A percentile compares a stretch with the other conserved stretches of the same genome.
phyloP scores from a whole-genome alignment of 2,329 filamentous ascomycete genomes.

The Laburnicola sp. region DNA sequence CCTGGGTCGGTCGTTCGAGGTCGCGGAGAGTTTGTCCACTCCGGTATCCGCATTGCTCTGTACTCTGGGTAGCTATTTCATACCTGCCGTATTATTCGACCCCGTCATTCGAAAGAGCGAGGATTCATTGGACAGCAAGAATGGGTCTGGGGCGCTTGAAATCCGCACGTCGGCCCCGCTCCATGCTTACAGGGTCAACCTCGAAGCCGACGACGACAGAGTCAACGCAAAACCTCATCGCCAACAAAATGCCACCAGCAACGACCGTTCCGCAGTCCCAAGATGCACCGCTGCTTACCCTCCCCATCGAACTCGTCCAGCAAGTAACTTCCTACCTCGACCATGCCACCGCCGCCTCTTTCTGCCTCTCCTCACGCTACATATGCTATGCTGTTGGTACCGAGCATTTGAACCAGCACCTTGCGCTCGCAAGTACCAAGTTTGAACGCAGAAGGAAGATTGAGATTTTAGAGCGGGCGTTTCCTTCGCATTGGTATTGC shows the following conservation, averaged over 20 bases:
- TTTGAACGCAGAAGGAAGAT: constrained; percentile 29
- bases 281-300: constrained; percentile 22
- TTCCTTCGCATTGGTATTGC: constrained; percentile 40
- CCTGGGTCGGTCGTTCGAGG: not conserved
- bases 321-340: constrained; percentile 33
- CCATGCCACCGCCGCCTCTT: constrained; percentile 25
- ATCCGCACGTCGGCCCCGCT: too few relatives aligned
- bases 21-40: too few relatives aligned
- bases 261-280: constrained; percentile 1
- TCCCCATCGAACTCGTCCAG: constrained; percentile 38
- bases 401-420: constrained; percentile 19
- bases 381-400: constrained; percentile 37
- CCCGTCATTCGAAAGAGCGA: too few relatives aligned
- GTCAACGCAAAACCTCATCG: not conserved
- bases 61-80: too few relatives aligned
- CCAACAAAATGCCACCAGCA: not conserved
- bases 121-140: too few relatives aligned
- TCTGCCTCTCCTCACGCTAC: constrained; percentile 32
- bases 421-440: constrained; percentile 18
- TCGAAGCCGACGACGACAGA: not conserved
- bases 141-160: too few relatives aligned
- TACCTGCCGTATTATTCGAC: too few relatives aligned
- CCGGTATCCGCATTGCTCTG: too few relatives aligned
- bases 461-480: constrained; percentile 38
- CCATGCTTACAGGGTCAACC: not conserved